Evolutionary conservation across 75 land plant species (phyloP), one percentile per base, ranked within the genome.

Genomic region (Adiantum capillusveneris): DNA sequence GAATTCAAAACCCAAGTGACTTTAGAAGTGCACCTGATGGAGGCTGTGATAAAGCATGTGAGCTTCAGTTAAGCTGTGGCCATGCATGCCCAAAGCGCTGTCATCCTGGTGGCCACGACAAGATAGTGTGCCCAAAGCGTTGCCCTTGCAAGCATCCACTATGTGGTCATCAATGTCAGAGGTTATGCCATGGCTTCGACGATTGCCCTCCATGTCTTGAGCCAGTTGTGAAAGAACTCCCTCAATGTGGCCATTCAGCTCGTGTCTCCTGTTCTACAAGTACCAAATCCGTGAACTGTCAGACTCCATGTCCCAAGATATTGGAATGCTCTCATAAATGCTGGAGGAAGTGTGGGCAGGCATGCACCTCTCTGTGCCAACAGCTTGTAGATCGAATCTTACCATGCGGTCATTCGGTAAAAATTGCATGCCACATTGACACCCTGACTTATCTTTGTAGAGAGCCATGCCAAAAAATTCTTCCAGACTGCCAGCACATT

Each of bases 31-130:
- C 65, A 25, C 13, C 29, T 19, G 31, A 69, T 13, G 70, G 69
- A 9, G 70, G 70, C 24, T 69, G 72, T 70, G 53, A 29, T 57
- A 17, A 28, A 22, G 30, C 25, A 41, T 69, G 72, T 34, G 70
- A 63, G 18, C 28, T 31, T 25, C 71, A 55, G 70, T 31, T 69
- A 11, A 31, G n/a, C 3, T 69, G 72, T 27, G 72, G 72, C 26
- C 72, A 69, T 27, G 56, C 16, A 14, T 69, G 72, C 42, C 72
- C 72, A 0, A 64, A 45, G 44, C 56, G 58, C 36, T 69, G 72
- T 34, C 72, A 69, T 25, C 70, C 71, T 22, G 72, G 53, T 34
- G 28, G 37, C 0, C 72, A 69, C 28, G 69, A 69, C 2, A 48
- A 34, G n/a, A 36, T 69, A 25, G 36, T 22, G 2, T 69, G 72